Evolutionary conservation across 768 basidiomycete genomes (phyloP).

Genomic region (Leccinum sublutescens): DNA sequence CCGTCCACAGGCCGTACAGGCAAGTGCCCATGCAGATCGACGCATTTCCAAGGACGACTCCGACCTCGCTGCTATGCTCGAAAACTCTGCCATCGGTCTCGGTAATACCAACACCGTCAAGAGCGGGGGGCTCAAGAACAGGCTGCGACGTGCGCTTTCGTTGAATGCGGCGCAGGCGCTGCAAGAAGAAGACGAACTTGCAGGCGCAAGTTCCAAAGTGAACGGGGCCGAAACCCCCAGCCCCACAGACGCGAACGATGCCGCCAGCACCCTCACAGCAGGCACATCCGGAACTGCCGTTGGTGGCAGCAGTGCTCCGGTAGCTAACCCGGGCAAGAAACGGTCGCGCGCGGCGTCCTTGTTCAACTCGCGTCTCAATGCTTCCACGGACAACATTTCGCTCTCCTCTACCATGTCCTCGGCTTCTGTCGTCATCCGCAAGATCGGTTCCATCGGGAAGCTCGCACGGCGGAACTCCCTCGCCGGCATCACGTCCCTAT

Average conservation of each 20-base stretch:
- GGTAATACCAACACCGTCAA: conserved; percentile 39
- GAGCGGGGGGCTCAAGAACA: conserved; percentile 72
- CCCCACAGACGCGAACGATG: conserved; percentile 28
- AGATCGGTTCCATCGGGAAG: conserved; percentile 88
- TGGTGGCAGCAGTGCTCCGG: conserved; percentile 20
- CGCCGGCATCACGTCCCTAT: conserved; percentile 87
- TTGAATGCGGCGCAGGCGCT: conserved; percentile 59
- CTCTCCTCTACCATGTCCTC: conserved; percentile 92
- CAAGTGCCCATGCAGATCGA: conserved; percentile 61
- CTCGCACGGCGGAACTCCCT: conserved; percentile 86
- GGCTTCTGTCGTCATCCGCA: conserved; percentile 95
- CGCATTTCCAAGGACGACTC: conserved; percentile 79
- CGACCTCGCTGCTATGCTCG: conserved; percentile 57
- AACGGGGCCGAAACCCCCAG: conserved; percentile 35
- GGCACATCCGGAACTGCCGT: conserved; percentile 30
- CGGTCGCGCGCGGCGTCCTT: conserved; percentile 68
- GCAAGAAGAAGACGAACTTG: conserved; percentile 43
- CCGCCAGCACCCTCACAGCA: conserved; percentile 37
- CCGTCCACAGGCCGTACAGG: conserved; percentile 33
- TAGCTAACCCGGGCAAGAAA: conserved; percentile 51
- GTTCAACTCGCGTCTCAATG: conserved; percentile 87
- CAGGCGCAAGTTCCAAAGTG: conserved; percentile 11
- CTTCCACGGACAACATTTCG: conserved; percentile 93
- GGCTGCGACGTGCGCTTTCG: conserved; percentile 70
- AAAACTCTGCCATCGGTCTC: conserved; percentile 40